Evolutionary conservation across 345 rosid species (phyloP).

Genomic region (Eucalyptus grandis): DNA sequence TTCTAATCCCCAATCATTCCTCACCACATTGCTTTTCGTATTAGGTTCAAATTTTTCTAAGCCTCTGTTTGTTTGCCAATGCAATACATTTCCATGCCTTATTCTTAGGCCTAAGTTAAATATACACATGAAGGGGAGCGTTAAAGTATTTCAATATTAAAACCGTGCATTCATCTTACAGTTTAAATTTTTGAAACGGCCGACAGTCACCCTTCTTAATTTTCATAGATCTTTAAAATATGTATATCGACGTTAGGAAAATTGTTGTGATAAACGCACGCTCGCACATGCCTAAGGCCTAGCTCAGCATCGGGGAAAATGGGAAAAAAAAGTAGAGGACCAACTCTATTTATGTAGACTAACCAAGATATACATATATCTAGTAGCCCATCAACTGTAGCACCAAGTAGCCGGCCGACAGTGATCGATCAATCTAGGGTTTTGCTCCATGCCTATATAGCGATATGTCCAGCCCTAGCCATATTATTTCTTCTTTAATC

Average conservation of each 20-base stretch:
- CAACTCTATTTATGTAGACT: neutral
- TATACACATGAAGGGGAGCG: neutral
- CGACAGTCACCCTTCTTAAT: accelerated
- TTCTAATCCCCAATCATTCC: neutral
- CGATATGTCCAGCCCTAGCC: neutral
- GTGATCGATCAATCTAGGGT: neutral
- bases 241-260: neutral
- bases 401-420: neutral
- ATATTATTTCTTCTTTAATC: neutral
- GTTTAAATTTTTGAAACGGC: neutral
- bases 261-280: accelerated
- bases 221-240: neutral
- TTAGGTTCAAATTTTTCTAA: neutral
- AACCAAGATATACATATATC: neutral
- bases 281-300: neutral
- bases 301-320: too few species aligned
- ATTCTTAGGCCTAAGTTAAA: too few species aligned
- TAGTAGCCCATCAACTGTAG: neutral
- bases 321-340: neutral
- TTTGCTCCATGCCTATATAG: neutral
- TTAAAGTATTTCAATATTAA: neutral
- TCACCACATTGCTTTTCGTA: too few species aligned
- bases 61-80: neutral
- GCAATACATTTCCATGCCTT: too few species aligned
- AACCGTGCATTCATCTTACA: accelerated